Percentiles rank a stretch among this genome's conserved stretches.
Evolutionary conservation across 441 rosid genomes (phyloP).

Genomic region (Biscutella laevigata): DNA sequence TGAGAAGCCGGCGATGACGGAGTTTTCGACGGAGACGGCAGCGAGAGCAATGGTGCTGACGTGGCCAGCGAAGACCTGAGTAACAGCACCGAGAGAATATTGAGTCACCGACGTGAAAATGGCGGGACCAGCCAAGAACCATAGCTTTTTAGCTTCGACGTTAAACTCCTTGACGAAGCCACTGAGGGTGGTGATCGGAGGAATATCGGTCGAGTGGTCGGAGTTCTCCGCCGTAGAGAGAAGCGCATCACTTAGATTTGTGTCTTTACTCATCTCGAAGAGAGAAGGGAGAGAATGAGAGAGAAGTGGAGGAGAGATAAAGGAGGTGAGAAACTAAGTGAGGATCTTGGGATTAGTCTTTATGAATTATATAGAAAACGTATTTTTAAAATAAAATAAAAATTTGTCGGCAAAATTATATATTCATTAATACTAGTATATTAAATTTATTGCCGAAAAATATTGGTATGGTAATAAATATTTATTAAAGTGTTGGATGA

Average conservation of each 20-base stretch:
- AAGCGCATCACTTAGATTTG: conserved; percentile 34
- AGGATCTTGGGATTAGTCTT: conserved; percentile 10
- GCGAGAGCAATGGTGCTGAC: conserved; percentile 42
- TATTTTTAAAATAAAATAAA: no score
- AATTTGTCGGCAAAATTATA: no score
- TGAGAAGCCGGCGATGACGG: conserved; percentile 48
- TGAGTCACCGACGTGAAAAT: conserved; percentile 36
- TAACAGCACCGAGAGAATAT: conserved; percentile 46
- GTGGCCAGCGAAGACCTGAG: conserved; percentile 45
- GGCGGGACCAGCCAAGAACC: conserved; percentile 47
- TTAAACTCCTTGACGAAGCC: conserved; percentile 33
- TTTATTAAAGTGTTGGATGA: no score
- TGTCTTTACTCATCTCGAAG: conserved; percentile 33
- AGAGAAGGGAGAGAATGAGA: conserved; percentile 3
- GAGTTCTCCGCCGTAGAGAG: conserved; percentile 7
- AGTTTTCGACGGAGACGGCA: conserved; percentile 46
- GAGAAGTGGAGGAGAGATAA: conserved; percentile 13
- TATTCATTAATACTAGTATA: no score
- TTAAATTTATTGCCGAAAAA: no score
- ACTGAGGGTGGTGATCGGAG: conserved; percentile 31
- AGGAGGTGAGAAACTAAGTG: conserved; percentile 3
- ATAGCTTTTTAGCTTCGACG: conserved; percentile 34
- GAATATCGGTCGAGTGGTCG: conserved; percentile 26
- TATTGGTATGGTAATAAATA: no score
- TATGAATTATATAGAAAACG: conserved; percentile 6